These are phyloP conservation scores for Aspergillus sp. DNA, from an alignment of 2,329 filamentous ascomycete species.

Conservation along the genomic window DNA sequence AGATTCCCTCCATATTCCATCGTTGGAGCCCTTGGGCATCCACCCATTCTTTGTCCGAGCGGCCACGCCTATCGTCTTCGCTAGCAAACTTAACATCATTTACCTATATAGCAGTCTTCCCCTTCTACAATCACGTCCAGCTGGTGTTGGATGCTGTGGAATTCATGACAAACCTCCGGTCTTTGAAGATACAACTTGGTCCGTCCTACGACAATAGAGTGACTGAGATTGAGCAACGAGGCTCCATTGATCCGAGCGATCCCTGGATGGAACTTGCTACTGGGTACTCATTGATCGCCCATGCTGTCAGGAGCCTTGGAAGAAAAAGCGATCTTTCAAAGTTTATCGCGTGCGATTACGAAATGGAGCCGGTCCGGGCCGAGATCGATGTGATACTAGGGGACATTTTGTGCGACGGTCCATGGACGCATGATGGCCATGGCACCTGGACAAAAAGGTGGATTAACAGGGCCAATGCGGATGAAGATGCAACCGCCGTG, in stretches of 20 bases:
- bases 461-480: neutral
- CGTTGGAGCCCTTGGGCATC: conserved; percentile 42
- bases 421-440: conserved; percentile 32
- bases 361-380: conserved; percentile 29
- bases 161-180: conserved; percentile 52
- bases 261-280: conserved; percentile 58
- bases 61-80: conserved; percentile 40
- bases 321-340: conserved; percentile 19
- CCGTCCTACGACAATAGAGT: conserved; percentile 38
- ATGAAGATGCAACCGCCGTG: neutral
- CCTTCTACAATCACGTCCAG: conserved; percentile 62
- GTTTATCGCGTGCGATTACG: conserved; percentile 34
- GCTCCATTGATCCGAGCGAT: conserved; percentile 43
- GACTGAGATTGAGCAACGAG: conserved; percentile 40
- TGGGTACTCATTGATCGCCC: conserved; percentile 49
- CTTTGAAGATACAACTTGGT: conserved; percentile 56
- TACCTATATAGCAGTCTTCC: conserved; percentile 66
- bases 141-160: conserved; percentile 45
- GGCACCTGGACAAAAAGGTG: conserved; percentile 29
- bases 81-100: conserved; percentile 48
- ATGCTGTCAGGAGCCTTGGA: conserved; percentile 31
- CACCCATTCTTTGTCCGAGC: conserved; percentile 12
- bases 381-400: conserved; percentile 27
- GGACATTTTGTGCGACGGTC: conserved; percentile 21
- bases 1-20: conserved; percentile 62